A percentile compares a stretch with the other conserved stretches of the same genome.
phyloP scores from a whole-genome alignment of 2,329 filamentous ascomycete genomes.

The Beauveria medogensis region DNA sequence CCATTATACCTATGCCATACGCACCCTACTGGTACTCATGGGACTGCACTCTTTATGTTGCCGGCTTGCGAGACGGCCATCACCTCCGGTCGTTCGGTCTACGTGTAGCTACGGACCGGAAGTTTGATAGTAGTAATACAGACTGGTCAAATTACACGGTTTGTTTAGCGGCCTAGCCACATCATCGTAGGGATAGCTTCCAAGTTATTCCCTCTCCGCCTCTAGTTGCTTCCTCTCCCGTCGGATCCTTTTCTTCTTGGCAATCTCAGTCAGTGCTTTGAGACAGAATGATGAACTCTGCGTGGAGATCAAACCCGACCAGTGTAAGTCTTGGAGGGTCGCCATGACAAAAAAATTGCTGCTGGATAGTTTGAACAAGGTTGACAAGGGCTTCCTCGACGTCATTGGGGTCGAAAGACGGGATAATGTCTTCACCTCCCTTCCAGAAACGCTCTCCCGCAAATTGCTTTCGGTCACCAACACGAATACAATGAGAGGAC shows the following conservation, averaged over 20 bases:
- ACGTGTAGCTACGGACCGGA: neutral
- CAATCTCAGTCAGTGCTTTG: neutral
- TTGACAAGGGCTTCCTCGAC: conserved; percentile 4
- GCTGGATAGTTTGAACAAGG: neutral
- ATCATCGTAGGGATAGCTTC: neutral
- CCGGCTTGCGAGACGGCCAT: neutral
- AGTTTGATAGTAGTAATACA: neutral
- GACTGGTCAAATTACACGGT: neutral
- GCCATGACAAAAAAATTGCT: neutral
- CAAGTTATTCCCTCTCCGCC: neutral
- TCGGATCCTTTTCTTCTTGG: neutral
- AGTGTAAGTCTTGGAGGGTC: neutral
- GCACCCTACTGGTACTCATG: too few species aligned
- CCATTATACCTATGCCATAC: too few species aligned
- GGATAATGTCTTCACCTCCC: neutral
- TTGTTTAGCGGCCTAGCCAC: neutral
- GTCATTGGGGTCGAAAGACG: neutral
- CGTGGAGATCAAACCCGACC: conserved; percentile 6
- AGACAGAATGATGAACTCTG: neutral
- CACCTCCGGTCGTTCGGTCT: neutral
- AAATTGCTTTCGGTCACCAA: neutral
- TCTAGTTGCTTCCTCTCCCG: neutral
- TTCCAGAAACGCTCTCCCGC: neutral
- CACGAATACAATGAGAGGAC: conserved; percentile 1
- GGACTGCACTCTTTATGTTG: neutral